Conservation (phyloP, 495 filamentous ascomycete species). For the Trichoderma virens region DNA sequence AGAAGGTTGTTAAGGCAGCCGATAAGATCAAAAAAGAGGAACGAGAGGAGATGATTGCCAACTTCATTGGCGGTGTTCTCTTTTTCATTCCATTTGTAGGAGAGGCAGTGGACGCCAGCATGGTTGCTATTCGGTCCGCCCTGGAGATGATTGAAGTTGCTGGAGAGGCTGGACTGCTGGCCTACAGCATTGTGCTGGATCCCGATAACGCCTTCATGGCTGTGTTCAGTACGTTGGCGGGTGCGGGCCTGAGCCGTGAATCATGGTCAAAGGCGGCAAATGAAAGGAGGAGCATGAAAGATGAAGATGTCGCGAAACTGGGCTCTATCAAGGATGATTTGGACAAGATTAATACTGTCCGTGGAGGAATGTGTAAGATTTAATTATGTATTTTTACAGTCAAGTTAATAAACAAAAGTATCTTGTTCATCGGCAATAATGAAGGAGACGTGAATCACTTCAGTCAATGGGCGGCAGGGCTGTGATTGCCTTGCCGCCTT, state of each 20-base stretch:
- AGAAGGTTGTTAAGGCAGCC: not conserved
- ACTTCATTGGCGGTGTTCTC: constrained; percentile 2
- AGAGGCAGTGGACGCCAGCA: no score
- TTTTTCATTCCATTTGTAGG: constrained; percentile 12
- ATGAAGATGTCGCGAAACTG: not conserved
- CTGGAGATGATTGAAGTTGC: not conserved
- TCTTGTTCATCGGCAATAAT: no score
- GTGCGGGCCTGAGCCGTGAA: not conserved
- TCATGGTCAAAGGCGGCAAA: not conserved
- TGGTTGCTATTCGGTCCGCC: no score
- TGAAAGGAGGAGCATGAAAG: not conserved
- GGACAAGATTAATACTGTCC: no score
- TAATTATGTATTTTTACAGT: no score
- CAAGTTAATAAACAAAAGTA: no score
- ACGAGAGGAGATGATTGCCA: not conserved
- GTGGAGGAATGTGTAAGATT: no score
- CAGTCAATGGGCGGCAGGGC: no score
- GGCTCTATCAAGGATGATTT: constrained; percentile 7
- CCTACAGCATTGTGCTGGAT: not conserved
- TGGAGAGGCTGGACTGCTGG: constrained; percentile 1
- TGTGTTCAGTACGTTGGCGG: not conserved
- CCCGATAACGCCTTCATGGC: constrained; percentile 9
- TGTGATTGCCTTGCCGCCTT: no score
- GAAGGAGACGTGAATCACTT: no score
- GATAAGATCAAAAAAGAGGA: constrained; percentile 4